phyloP scores from a whole-genome alignment of 176 grass and related monocot genomes.

The Aegilops longissima region DNA sequence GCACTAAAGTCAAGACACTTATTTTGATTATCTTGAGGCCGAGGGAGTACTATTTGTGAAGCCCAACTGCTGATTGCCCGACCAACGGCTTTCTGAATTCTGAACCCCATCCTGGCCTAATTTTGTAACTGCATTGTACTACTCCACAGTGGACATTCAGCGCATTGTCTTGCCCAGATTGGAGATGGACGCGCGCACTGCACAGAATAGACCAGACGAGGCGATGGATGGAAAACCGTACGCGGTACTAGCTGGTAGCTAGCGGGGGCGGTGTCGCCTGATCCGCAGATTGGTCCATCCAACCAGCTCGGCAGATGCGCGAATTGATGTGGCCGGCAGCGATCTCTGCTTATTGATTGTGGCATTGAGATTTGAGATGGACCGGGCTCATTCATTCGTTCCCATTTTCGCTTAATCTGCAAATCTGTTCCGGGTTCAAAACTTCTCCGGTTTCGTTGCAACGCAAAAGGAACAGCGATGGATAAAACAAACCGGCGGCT shows the following conservation, averaged over 20 bases:
- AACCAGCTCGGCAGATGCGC: constrained; percentile 2
- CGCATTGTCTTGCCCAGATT: not conserved
- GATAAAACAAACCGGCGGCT: too few species aligned
- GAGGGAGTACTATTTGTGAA: too few species aligned
- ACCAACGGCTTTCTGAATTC: not conserved
- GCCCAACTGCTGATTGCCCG: too few species aligned
- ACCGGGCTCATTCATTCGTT: too few species aligned
- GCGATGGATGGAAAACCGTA: not conserved
- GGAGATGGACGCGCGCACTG: not conserved
- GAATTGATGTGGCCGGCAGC: constrained; percentile 8
- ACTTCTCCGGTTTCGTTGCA: too few species aligned
- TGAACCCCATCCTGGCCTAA: not conserved
- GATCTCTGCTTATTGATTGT: not conserved
- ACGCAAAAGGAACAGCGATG: too few species aligned
- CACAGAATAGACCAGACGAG: too few species aligned
- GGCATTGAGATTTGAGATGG: not conserved
- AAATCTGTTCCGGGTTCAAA: too few species aligned
- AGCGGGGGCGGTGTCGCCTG: not conserved
- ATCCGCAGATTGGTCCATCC: constrained; percentile 8
- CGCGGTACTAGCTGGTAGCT: not conserved
- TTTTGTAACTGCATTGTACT: not conserved
- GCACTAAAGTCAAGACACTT: too few species aligned
- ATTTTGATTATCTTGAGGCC: too few species aligned
- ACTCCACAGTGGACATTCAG: not conserved
- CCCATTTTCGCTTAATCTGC: too few species aligned